Conservation (phyloP, 257 asterid genomes). For the Scutellaria galericulata region DNA sequence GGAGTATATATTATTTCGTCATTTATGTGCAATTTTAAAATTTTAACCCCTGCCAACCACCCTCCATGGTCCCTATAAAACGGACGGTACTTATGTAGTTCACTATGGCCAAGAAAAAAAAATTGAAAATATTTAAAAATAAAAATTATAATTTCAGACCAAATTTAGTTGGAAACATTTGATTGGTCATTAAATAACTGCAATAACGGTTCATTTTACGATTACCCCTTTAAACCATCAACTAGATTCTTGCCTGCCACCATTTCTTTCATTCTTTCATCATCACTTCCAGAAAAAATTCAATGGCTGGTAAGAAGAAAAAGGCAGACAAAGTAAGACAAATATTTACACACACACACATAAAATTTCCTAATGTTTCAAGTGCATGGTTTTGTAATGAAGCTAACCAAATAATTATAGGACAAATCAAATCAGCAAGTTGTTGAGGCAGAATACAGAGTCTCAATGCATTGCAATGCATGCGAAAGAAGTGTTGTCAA, state of each 20-base stretch:
- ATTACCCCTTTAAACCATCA: constrained; percentile 26
- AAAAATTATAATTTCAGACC: constrained; percentile 3
- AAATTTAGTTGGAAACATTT: not conserved
- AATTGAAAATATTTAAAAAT: not conserved
- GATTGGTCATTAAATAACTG: constrained; percentile 36
- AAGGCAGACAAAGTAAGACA: constrained; percentile 41
- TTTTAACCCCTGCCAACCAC: too few species aligned
- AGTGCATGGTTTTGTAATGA: constrained; percentile 12
- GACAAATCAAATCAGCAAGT: constrained; percentile 38
- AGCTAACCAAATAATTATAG: not conserved
- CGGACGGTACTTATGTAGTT: too few species aligned
- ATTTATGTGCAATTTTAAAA: too few species aligned
- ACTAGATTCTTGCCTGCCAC: constrained; percentile 35
- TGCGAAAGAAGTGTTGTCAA: constrained; percentile 81
- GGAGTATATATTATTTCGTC: too few species aligned
- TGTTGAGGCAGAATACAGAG: constrained; percentile 61
- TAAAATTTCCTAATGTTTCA: not conserved
- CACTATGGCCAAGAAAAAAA: too few species aligned
- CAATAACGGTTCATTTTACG: constrained; percentile 29
- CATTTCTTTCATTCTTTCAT: constrained; percentile 28
- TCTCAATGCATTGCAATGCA: constrained; percentile 87
- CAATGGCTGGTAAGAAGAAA: constrained; percentile 48
- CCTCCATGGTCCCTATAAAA: too few species aligned
- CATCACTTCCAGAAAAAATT: constrained; percentile 22
- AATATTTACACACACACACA: not conserved